Evolutionary conservation across 805 yeast species (phyloP).

Genomic region (Nematodospora valgi): DNA sequence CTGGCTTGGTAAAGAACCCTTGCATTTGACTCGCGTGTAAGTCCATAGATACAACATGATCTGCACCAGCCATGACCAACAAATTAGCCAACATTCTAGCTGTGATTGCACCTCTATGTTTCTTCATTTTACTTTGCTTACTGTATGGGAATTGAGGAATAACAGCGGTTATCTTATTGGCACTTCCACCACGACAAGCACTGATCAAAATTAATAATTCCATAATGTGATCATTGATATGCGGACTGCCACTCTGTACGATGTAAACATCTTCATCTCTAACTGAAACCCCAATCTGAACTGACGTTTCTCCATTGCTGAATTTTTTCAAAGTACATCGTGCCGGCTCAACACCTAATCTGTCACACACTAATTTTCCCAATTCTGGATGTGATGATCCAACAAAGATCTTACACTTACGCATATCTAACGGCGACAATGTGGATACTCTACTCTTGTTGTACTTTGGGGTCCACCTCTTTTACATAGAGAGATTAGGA

Average conservation of each 20-base stretch:
- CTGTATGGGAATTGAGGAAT: slow-evolving; percentile 98
- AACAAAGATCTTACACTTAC: slow-evolving; percentile 94
- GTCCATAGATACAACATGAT: slow-evolving; percentile 97
- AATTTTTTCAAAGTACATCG: slow-evolving; percentile 89
- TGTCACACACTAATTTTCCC: slow-evolving; percentile 84
- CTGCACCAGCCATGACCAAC: slow-evolving; percentile 97
- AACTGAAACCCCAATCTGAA: slow-evolving; percentile 90
- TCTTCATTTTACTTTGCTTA: slow-evolving; percentile 96
- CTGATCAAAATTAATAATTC: slow-evolving; percentile 88
- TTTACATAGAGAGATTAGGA: too few relatives aligned
- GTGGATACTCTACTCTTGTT: slow-evolving; percentile 2
- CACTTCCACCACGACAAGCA: slow-evolving; percentile 97
- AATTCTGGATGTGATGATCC: slow-evolving; percentile 96
- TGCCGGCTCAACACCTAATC: slow-evolving; percentile 90
- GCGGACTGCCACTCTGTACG: slow-evolving; percentile 85
- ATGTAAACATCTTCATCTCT: slow-evolving; percentile 96
- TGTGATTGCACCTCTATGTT: slow-evolving; percentile 97
- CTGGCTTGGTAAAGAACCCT: slow-evolving; percentile 96
- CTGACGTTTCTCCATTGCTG: slow-evolving; percentile 97
- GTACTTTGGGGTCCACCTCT: not conserved
- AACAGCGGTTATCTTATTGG: slow-evolving; percentile 95
- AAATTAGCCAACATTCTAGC: slow-evolving; percentile 97
- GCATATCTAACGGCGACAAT: slow-evolving; percentile 48
- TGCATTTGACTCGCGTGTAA: slow-evolving; percentile 97
- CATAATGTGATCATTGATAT: slow-evolving; percentile 91